These are phyloP conservation scores for Zymoseptoria passerinii DNA, from an alignment of 2,329 filamentous ascomycete genomes.

Conservation along the genomic window DNA sequence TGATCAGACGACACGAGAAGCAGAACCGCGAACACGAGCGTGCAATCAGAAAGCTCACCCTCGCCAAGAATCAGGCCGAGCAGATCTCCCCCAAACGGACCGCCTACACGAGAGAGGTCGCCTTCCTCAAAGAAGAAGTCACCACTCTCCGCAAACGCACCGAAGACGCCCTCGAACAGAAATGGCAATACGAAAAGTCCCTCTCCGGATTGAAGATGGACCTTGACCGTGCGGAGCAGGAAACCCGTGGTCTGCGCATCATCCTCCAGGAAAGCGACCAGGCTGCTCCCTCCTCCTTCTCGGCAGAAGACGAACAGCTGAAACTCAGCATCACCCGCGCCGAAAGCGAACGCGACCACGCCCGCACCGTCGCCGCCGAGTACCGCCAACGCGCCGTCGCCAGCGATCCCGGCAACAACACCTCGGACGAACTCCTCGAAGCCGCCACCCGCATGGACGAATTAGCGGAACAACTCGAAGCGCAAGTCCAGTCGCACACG, in stretches of 20 bases:
- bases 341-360: constrained; percentile 64
- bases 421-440: constrained; percentile 54
- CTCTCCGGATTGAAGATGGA: constrained; percentile 89
- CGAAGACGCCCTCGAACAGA: constrained; percentile 89
- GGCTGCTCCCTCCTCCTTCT: constrained; percentile 28
- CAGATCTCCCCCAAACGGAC: constrained; percentile 62
- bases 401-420: constrained; percentile 3
- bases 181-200: constrained; percentile 92
- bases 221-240: constrained; percentile 86
- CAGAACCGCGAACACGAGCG: constrained; percentile 79
- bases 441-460: constrained; percentile 72
- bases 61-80: constrained; percentile 63
- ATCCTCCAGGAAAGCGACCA: constrained; percentile 71
- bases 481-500: constrained; percentile 71
- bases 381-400: constrained; percentile 60
- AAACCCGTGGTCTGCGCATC: constrained; percentile 72
- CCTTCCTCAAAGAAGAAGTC: constrained; percentile 72
- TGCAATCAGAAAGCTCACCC: constrained; percentile 66
- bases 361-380: constrained; percentile 54
- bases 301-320: constrained; percentile 36
- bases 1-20: constrained; percentile 76
- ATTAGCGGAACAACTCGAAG: constrained; percentile 67
- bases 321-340: constrained; percentile 61
- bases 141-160: constrained; percentile 74
- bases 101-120: constrained; percentile 78